Percentiles rank a stretch among this genome's conserved stretches.
These are phyloP conservation scores for Aspergillus haitiensis DNA, from an alignment of 495 filamentous ascomycete genomes.

Conservation along the genomic window DNA sequence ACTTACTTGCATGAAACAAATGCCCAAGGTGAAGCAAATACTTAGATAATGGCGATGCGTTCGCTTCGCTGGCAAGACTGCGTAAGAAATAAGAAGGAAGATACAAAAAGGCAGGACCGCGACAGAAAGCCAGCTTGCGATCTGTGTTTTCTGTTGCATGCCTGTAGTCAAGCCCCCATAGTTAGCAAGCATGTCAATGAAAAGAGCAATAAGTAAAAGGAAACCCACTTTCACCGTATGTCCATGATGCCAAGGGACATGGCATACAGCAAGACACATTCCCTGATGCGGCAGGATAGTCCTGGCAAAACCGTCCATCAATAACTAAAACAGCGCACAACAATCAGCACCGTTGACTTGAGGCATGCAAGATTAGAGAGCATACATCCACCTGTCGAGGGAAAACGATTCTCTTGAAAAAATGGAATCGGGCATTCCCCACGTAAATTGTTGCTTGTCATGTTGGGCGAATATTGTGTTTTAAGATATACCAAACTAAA, in stretches of 20 bases:
- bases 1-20: constrained; percentile 75
- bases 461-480: constrained; percentile 22
- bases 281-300: constrained; percentile 44
- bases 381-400: constrained; percentile 64
- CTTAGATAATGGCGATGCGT: constrained; percentile 92
- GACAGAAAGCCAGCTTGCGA: constrained; percentile 79
- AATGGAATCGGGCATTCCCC: constrained; percentile 66
- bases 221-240: constrained; percentile 70
- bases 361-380: neutral
- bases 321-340: constrained; percentile 51
- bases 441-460: constrained; percentile 29
- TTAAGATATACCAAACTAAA: neutral
- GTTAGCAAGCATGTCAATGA: neutral
- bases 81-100: constrained; percentile 81
- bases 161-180: neutral
- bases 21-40: constrained; percentile 74
- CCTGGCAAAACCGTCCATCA: constrained; percentile 62
- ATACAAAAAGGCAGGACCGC: constrained; percentile 66
- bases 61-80: constrained; percentile 80
- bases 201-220: neutral
- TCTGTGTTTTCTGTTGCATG: constrained; percentile 47
- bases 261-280: constrained; percentile 76
- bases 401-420: constrained; percentile 59
- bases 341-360: constrained; percentile 3
- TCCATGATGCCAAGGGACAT: constrained; percentile 81